A percentile compares a stretch with the other conserved stretches of the same genome.
Evolutionary conservation across 176 grass and related monocot genomes (phyloP).

Genomic region (Hyparrhenia diplandra): DNA sequence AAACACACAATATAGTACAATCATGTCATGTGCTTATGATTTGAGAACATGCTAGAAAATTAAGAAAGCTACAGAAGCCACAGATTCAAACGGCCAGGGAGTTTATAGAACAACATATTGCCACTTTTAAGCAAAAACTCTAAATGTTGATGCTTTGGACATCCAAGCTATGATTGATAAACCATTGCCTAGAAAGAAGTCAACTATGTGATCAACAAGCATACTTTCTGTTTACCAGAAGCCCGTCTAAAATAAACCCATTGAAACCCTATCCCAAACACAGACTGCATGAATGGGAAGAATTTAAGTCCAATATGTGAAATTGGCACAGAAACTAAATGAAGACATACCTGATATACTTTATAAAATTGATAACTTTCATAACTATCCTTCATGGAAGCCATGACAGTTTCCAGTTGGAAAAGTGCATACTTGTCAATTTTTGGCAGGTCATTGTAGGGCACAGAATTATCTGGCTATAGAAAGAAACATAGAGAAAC

Average conservation of each 20-base stretch:
- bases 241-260: not conserved
- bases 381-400: constrained; percentile 80
- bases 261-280: not conserved
- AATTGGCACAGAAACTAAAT: not conserved
- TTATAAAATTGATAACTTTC: constrained; percentile 92
- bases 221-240: constrained; percentile 6
- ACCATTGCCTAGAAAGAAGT: no score
- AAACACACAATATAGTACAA: not conserved
- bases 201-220: not conserved
- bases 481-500: constrained; percentile 18
- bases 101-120: constrained; percentile 18
- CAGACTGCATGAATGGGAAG: not conserved
- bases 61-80: not conserved
- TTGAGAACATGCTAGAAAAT: constrained; percentile 4
- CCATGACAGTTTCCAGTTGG: constrained; percentile 85
- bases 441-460: constrained; percentile 74
- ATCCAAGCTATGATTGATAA: no score
- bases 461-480: constrained; percentile 57
- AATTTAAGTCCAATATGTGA: not conserved
- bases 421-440: constrained; percentile 93
- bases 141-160: no score
- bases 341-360: constrained; percentile 79
- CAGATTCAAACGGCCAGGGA: not conserved
- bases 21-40: not conserved
- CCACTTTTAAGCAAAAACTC: not conserved